Evolutionary conservation across 2,329 filamentous ascomycete species (phyloP).

Genomic region (Ophiostoma fasciatum): DNA sequence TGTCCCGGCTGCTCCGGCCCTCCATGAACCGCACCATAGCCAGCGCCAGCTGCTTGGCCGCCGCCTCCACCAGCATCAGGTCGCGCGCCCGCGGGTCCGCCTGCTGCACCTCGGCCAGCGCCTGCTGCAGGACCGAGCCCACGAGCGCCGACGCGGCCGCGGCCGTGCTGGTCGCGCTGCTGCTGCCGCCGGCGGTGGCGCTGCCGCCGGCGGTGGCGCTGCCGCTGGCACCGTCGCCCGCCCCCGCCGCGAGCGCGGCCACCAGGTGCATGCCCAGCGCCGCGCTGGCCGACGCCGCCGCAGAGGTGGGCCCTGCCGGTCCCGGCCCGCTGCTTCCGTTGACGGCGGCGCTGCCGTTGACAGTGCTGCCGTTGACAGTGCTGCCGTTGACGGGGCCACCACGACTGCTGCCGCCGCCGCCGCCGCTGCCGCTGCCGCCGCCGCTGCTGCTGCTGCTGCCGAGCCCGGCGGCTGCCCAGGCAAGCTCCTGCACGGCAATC

Average conservation of each 20-base stretch:
- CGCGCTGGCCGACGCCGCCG: too few relatives aligned
- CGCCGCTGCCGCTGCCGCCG: not conserved
- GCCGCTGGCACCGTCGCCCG: too few relatives aligned
- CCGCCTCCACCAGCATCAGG: constrained; percentile 36
- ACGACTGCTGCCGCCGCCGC: not conserved
- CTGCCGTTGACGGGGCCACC: not conserved
- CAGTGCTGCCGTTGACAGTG: not conserved
- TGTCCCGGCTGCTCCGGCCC: constrained; percentile 15
- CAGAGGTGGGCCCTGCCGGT: too few relatives aligned
- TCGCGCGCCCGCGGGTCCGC: constrained; percentile 30
- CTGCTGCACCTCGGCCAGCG: constrained; percentile 29
- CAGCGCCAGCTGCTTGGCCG: constrained; percentile 39
- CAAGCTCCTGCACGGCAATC: constrained; percentile 9
- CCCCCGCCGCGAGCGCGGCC: constrained; percentile 4
- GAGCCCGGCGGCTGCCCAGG: too few relatives aligned
- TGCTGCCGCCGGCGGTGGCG: too few relatives aligned
- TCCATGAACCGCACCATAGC: constrained; percentile 35
- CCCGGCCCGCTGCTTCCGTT: not conserved
- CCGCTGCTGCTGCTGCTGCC: too few relatives aligned
- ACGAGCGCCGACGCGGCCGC: constrained; percentile 13
- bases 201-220: too few relatives aligned
- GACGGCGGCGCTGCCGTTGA: not conserved
- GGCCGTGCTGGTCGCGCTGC: not conserved
- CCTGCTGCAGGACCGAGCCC: constrained; percentile 28
- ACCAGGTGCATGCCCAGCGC: constrained; percentile 4